Evolutionary conservation across 257 asterid species (phyloP), one percentile per base, ranked within the genome.

Genomic region (Nicotiana tabacum): DNA sequence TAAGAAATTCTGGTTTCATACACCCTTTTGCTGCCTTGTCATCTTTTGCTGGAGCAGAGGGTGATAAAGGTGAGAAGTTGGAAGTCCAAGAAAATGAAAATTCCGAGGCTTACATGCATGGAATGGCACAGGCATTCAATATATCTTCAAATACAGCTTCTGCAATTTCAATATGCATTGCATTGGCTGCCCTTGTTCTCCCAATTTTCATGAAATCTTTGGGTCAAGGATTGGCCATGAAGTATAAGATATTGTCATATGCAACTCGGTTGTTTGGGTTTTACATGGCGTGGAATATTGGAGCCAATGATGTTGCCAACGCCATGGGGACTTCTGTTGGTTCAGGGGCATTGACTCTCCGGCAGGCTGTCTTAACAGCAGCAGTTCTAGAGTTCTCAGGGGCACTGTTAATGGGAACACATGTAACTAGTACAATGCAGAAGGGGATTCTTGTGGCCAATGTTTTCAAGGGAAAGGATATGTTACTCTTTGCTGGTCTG

Each of bases 261-360:
- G 88, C 81, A 1, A 94, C 99, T 51, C 89, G 94, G 5, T 76
- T 95, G 84, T 91, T 88, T 78, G 99, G 99, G 0, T 95, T 95
- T 86, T 95, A 95, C 90, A 95, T 95, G 99, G 98, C 99, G 5
- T 95, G 99, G 99, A 95, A 92, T 35, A 95, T 95, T 27, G 99
- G 99, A 57, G 99, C 99, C 11, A 95, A 95, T 72, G 99, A 95
- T 78, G 99, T 95, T 84, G 98, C 98, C 5, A 95, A 95, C 83
- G 99, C 99, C 5, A 95, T 93, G 99, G 99, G 99, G 77, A 93
- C 99, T n/a, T 95, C 99, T 4, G 99, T 95, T 5, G 99, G 99
- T 15, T 95, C 99, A 2, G 99, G 99, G 24, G 99, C 99, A 11
- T 72, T 95, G 84, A 66, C 93, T 0, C 94, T 95, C 78, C 88